Conservation (phyloP, 2,329 filamentous ascomycete genomes). For the Pseudogymnoascus sp. region DNA sequence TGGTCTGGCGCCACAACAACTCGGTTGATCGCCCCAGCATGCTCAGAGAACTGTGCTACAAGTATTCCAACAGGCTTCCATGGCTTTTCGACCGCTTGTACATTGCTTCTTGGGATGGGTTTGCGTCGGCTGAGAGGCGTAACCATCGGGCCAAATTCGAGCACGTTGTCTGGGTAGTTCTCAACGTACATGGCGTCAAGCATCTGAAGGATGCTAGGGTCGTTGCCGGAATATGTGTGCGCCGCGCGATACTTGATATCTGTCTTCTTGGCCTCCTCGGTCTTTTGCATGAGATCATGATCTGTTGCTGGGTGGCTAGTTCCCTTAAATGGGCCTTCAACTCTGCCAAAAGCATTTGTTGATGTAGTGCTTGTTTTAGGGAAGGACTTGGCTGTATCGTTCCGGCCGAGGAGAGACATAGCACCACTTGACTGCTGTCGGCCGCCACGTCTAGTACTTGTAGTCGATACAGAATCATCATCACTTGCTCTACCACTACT, state of each 20-base stretch:
- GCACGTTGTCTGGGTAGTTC: constrained; percentile 57
- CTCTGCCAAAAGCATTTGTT: constrained; percentile 55
- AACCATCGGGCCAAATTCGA: constrained; percentile 73
- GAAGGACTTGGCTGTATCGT: constrained; percentile 49
- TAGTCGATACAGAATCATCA: constrained; percentile 26
- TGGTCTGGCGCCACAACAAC: constrained; percentile 83
- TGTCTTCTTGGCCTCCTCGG: constrained; percentile 29
- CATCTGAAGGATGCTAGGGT: constrained; percentile 60
- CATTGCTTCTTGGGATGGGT: constrained; percentile 31
- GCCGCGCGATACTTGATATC: constrained; percentile 48
- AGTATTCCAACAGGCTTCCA: constrained; percentile 83
- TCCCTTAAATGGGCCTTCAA: constrained; percentile 42
- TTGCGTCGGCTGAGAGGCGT: constrained; percentile 55
- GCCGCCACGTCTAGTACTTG: constrained; percentile 31
- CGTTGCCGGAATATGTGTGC: constrained; percentile 80
- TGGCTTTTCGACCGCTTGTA: constrained; percentile 39
- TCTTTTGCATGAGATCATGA: constrained; percentile 30
- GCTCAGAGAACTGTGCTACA: constrained; percentile 83
- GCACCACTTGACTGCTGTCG: constrained; percentile 55
- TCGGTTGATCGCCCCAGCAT: constrained; percentile 72
- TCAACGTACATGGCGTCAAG: constrained; percentile 78
- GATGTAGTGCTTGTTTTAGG: constrained; percentile 55
- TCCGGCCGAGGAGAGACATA: constrained; percentile 51
- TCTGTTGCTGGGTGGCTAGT: constrained; percentile 29
- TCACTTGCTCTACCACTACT: constrained; percentile 22